phyloP scores from a whole-genome alignment of 1,284 basidiomycete species.

The Sporisorium iseilematis-ciliati region DNA sequence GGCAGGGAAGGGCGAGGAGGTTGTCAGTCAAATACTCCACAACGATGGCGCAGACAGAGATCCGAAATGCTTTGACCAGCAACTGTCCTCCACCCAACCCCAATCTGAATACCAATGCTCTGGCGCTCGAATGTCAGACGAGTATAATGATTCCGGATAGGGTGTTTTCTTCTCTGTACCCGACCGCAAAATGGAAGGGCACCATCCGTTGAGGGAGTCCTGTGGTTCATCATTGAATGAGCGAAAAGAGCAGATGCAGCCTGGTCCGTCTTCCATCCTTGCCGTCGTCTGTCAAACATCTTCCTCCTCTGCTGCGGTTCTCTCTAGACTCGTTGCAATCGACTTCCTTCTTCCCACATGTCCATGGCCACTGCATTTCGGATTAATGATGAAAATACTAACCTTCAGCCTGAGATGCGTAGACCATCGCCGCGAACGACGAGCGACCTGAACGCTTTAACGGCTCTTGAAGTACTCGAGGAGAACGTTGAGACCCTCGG shows the following conservation, averaged over 20 bases:
- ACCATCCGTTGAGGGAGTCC: conserved; percentile 65
- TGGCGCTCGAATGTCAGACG: conserved; percentile 51
- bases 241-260: conserved; percentile 23
- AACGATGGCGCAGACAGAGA: not conserved
- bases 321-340: not conserved
- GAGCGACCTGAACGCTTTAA: conserved; percentile 33
- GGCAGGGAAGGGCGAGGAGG: not conserved
- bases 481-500: conserved; percentile 94
- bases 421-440: not conserved
- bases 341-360: not conserved
- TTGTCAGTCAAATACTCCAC: conserved; percentile 20
- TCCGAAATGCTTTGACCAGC: not conserved
- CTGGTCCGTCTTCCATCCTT: not conserved
- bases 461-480: conserved; percentile 97
- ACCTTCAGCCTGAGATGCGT: conserved; percentile 31
- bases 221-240: conserved; percentile 57
- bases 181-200: conserved; percentile 35
- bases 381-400: conserved; percentile 25
- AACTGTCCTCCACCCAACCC: not conserved
- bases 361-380: not conserved
- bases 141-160: conserved; percentile 64
- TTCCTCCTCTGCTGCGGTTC: not conserved
- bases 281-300: not conserved
- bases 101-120: conserved; percentile 19
- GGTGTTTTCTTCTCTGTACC: conserved; percentile 56